Base-by-base conservation (phyloP, 352 stramenopile species). In the Pythium rishiriense region DNA sequence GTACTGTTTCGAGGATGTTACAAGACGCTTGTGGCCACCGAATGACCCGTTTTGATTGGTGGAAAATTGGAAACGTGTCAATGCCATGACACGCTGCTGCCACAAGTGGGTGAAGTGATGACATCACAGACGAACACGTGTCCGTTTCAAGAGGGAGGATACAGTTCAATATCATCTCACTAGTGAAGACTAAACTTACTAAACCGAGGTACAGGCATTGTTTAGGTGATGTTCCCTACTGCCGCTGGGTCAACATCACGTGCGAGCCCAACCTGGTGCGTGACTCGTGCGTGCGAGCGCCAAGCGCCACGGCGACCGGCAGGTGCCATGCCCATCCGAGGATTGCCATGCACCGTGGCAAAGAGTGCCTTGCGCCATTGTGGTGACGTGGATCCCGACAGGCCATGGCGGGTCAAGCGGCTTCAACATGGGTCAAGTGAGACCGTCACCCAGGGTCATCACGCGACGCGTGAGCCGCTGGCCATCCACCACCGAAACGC, bases 71-170 rank as follows among this genome's bases (percentile, higher is more conserved):
- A 17, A 4, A 17, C 9, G 35, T 8, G 9, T 41, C 9, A 9
- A 4, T 2, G 35, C 35, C 2, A 41, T 41, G 35, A 41, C 35
- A 41, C 35, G 11, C 35, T 41, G 35, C 6, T 41, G 51, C 51
- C 51, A 58, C 51, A 41, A 33, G 10, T 6, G 8, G 14, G 3
- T 24, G 3, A 21, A 17, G 24, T 58, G 51, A 58, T 58, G 51
- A 58, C 51, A 58, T 58, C 51, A 58, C n/a, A 7, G 8, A 48
- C 31, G 51, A 58, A 57, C 50, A 8, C 19, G 24, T 43, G 50
- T 57, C 41, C 31, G 29, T 57, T 46, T 41, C 17, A 8, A 8
- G 11, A 41, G 35, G 35, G 3, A 19, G 35, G 35, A 41, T 41
- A 41, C 35, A 6, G 14, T 14, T 19, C 4, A 41, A 15, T 17